Conservation (phyloP, 345 rosid genomes). For the Ceriops decandra region DNA sequence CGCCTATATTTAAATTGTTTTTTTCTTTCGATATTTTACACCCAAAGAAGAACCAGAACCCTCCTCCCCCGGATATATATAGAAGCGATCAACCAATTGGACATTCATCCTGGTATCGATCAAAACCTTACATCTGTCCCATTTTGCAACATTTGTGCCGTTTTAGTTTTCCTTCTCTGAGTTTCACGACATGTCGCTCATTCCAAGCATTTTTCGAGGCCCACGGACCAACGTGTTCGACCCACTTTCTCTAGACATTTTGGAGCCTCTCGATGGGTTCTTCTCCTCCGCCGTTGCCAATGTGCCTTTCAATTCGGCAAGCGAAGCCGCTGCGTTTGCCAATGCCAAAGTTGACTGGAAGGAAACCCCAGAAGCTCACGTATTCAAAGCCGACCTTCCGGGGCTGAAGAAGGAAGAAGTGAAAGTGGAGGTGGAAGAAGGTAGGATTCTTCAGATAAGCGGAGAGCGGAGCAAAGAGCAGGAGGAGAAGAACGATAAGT, state of each 20-base stretch:
- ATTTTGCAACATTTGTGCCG: too few species aligned
- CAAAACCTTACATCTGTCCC: too few species aligned
- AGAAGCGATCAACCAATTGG: too few species aligned
- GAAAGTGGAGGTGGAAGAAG: constrained; percentile 29
- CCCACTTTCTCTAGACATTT: constrained; percentile 16
- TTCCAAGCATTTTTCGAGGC: constrained; percentile 21
- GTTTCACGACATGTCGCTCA: constrained; percentile 15
- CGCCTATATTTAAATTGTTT: too few species aligned
- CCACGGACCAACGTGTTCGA: constrained; percentile 19
- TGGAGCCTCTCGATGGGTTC: constrained; percentile 18
- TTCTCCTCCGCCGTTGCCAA: not conserved
- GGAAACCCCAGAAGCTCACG: constrained; percentile 26
- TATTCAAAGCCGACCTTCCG: constrained; percentile 28
- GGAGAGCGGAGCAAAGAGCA: constrained; percentile 25
- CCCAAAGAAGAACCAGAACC: too few species aligned
- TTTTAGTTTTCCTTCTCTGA: not conserved
- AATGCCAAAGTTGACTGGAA: constrained; percentile 24
- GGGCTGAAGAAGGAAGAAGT: constrained; percentile 25
- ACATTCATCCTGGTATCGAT: too few species aligned
- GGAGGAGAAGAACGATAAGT: constrained; percentile 21
- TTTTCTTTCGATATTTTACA: too few species aligned
- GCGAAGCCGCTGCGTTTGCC: constrained; percentile 15
- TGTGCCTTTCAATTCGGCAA: not conserved
- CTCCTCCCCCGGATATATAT: too few species aligned
- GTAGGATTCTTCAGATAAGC: constrained; percentile 21